A percentile compares a stretch with the other conserved stretches of the same genome.
Conservation (phyloP, 805 yeast species). For the Kodamaea lidongshanica region DNA sequence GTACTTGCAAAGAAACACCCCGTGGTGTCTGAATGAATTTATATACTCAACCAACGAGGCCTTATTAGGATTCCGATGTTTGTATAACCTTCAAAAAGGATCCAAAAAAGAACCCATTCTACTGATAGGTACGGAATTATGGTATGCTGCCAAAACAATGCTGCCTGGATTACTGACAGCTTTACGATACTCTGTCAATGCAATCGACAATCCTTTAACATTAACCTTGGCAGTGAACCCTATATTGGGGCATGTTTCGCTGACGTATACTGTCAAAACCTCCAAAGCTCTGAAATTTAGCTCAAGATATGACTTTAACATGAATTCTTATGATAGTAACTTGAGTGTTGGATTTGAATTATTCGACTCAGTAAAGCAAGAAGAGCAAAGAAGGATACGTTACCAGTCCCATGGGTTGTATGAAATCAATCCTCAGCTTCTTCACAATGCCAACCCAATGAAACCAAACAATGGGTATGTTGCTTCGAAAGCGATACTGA, state of each 20-base stretch:
- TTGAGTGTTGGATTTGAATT: conserved; percentile 81
- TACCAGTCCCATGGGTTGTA: conserved; percentile 20
- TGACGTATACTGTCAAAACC: conserved; percentile 82
- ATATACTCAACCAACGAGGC: conserved; percentile 81
- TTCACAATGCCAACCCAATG: conserved; percentile 6
- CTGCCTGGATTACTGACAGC: conserved; percentile 89
- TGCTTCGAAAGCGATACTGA: not conserved
- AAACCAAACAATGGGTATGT: conserved; percentile 7
- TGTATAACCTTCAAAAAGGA: conserved; percentile 54
- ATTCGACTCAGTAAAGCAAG: conserved; percentile 39
- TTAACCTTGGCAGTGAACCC: conserved; percentile 87
- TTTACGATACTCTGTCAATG: conserved; percentile 74
- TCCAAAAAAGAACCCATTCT: conserved; percentile 40
- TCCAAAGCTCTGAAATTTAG: conserved; percentile 69
- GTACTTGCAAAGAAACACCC: conserved; percentile 64
- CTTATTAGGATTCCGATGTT: conserved; percentile 70
- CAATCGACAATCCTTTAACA: conserved; percentile 82
- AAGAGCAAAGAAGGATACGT: conserved; percentile 23
- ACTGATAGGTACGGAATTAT: conserved; percentile 77
- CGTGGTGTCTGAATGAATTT: conserved; percentile 61
- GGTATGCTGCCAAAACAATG: conserved; percentile 79
- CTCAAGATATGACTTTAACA: conserved; percentile 81
- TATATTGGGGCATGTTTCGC: conserved; percentile 78
- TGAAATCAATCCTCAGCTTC: conserved; percentile 23
- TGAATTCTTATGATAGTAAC: conserved; percentile 85